Percentiles rank a stretch among this genome's conserved stretches.
These are phyloP conservation scores for Pouteria glomerata DNA, from an alignment of 148 eudicot species.

Conservation along the genomic window DNA sequence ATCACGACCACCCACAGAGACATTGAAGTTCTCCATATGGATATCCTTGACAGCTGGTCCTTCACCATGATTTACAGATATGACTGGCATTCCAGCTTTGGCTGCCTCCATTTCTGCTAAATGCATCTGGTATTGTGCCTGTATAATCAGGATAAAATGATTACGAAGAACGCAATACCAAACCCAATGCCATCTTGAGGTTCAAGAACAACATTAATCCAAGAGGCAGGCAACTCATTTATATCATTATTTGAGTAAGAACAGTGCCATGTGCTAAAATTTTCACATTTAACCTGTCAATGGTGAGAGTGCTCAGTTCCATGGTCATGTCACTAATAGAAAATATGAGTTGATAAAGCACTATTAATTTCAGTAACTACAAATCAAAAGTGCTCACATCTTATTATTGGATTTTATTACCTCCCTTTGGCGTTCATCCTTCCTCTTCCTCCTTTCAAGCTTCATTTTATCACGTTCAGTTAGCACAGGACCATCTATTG, in stretches of 20 bases:
- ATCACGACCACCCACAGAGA: conserved; percentile 97
- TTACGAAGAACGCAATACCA: conserved; percentile 10
- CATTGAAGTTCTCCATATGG: conserved; percentile 83
- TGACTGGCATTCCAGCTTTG: conserved; percentile 91
- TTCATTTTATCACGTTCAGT: conserved; percentile 95
- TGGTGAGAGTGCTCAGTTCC: not conserved
- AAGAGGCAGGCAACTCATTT: not conserved
- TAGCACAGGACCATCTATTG: conserved; percentile 76
- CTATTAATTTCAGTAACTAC: not conserved
- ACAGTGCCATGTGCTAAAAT: not conserved
- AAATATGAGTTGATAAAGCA: not conserved
- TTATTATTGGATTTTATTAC: conserved; percentile 23
- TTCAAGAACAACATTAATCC: not conserved
- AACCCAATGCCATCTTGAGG: not conserved
- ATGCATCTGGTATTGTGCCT: conserved; percentile 83
- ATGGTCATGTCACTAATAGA: not conserved
- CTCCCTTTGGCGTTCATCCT: conserved; percentile 98
- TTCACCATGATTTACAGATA: conserved; percentile 72
- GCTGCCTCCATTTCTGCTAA: conserved; percentile 96
- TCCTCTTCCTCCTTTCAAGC: conserved; percentile 87
- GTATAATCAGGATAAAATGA: conserved; percentile 14
- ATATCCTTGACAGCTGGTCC: conserved; percentile 78
- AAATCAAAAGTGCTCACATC: not conserved
- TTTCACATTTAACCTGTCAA: too few relatives aligned
- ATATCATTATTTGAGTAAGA: not conserved